Conservation (phyloP, 2,329 filamentous ascomycete genomes). For the Nothophoma quercina region DNA sequence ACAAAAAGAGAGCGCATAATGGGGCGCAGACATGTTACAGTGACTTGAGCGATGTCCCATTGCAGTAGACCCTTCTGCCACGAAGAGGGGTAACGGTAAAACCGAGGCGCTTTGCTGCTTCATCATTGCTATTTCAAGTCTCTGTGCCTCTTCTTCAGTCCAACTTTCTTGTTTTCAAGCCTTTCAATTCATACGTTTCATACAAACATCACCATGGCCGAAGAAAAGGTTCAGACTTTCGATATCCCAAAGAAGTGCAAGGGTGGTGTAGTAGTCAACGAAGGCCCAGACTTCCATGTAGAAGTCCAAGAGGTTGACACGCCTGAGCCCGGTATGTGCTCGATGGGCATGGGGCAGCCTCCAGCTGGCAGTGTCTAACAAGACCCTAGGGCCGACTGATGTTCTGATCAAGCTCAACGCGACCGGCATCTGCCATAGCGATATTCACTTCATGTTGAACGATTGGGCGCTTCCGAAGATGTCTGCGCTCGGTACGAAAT, state of each 20-base stretch:
- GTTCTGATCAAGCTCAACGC: conserved; percentile 65
- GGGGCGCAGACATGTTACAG: background rate
- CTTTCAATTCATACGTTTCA: background rate
- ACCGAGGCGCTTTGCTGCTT: conserved; percentile 13
- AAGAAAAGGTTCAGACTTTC: conserved; percentile 37
- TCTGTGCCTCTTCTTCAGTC: background rate
- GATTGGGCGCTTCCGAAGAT: conserved; percentile 57
- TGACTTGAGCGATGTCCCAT: background rate
- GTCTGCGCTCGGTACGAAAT: conserved; percentile 53
- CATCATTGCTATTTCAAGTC: conserved; percentile 8
- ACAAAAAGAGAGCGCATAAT: conserved; percentile 4
- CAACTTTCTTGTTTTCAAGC: background rate
- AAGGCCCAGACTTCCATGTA: conserved; percentile 58
- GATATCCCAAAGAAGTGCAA: conserved; percentile 60
- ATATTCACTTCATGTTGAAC: conserved; percentile 65
- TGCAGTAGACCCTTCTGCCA: conserved; percentile 1
- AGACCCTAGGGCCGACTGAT: conserved; percentile 57
- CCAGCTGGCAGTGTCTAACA: conserved; percentile 3
- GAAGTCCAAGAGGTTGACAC: conserved; percentile 58
- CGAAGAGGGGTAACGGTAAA: conserved; percentile 17
- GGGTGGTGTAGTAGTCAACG: conserved; percentile 61
- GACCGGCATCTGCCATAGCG: conserved; percentile 65
- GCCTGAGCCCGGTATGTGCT: conserved; percentile 53
- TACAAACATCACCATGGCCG: conserved; percentile 29
- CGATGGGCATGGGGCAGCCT: background rate